These are phyloP conservation scores for Periconia digitata DNA, from an alignment of 2,329 filamentous ascomycete species.

Conservation along the genomic window DNA sequence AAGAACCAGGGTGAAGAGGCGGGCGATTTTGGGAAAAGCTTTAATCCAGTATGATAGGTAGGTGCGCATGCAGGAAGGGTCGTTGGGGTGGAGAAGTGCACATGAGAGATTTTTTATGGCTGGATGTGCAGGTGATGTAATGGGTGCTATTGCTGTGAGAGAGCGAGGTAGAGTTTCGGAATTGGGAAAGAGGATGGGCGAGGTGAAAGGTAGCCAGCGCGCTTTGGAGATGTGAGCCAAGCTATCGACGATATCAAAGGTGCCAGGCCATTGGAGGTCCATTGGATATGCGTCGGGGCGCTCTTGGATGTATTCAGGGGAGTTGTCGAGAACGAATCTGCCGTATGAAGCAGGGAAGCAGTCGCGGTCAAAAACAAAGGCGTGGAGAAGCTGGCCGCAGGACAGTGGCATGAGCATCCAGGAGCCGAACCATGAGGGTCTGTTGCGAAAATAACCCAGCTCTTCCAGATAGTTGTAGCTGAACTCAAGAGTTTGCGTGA, in stretches of 20 bases:
- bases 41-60: slow-evolving; percentile 86
- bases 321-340: slow-evolving; percentile 68
- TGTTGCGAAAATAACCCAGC: slow-evolving; percentile 63
- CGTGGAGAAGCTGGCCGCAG: slow-evolving; percentile 53
- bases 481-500: slow-evolving; percentile 83
- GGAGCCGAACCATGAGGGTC: slow-evolving; percentile 65
- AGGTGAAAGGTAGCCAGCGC: slow-evolving; percentile 85
- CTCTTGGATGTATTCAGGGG: slow-evolving; percentile 75
- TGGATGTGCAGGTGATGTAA: slow-evolving; percentile 83
- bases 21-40: slow-evolving; percentile 76
- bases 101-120: slow-evolving; percentile 84
- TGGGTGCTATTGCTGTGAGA: slow-evolving; percentile 70
- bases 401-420: slow-evolving; percentile 55
- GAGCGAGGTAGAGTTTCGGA: slow-evolving; percentile 64
- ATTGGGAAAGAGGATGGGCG: slow-evolving; percentile 81
- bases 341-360: slow-evolving; percentile 60
- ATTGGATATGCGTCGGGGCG: slow-evolving; percentile 69
- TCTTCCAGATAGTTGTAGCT: slow-evolving; percentile 81
- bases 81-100: slow-evolving; percentile 81
- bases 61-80: slow-evolving; percentile 85
- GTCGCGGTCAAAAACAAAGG: slow-evolving; percentile 55
- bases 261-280: slow-evolving; percentile 71
- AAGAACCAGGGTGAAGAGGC: slow-evolving; percentile 76
- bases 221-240: slow-evolving; percentile 78
- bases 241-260: slow-evolving; percentile 76